These are phyloP conservation scores for Delitschia confertaspora DNA, from an alignment of 495 filamentous ascomycete genomes.

Conservation along the genomic window DNA sequence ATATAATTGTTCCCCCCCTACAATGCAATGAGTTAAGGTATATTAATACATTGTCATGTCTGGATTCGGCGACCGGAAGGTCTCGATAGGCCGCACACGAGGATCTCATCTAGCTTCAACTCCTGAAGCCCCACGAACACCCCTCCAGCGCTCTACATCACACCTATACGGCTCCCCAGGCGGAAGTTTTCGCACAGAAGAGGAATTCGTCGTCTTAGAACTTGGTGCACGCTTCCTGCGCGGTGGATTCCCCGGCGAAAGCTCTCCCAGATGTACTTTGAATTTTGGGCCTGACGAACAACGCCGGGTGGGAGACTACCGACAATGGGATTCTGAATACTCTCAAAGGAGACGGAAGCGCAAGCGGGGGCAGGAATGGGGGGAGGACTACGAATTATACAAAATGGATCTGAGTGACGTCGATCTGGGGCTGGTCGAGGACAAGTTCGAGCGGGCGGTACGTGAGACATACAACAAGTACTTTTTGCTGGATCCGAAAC, in stretches of 20 bases:
- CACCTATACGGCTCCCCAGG: conserved; percentile 63
- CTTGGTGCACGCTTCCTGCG: conserved; percentile 70
- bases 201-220: conserved; percentile 74
- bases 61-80: conserved; percentile 22
- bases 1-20: no score
- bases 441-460: conserved; percentile 78
- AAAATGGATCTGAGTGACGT: conserved; percentile 58
- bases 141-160: conserved; percentile 43
- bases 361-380: conserved; percentile 50
- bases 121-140: conserved; percentile 48
- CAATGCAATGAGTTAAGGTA: no score
- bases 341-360: conserved; percentile 39
- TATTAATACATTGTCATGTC: no score
- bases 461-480: conserved; percentile 77
- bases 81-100: no score
- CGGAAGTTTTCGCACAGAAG: conserved; percentile 66
- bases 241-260: conserved; percentile 77
- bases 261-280: conserved; percentile 59
- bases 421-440: conserved; percentile 71
- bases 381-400: conserved; percentile 71
- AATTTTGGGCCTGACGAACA: conserved; percentile 65
- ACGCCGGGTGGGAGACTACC: conserved; percentile 73
- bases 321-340: conserved; percentile 55
- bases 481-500: conserved; percentile 62
- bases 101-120: conserved; percentile 24